Conservation (phyloP, 306 rosid genomes). For the Quercus agrifolia region DNA sequence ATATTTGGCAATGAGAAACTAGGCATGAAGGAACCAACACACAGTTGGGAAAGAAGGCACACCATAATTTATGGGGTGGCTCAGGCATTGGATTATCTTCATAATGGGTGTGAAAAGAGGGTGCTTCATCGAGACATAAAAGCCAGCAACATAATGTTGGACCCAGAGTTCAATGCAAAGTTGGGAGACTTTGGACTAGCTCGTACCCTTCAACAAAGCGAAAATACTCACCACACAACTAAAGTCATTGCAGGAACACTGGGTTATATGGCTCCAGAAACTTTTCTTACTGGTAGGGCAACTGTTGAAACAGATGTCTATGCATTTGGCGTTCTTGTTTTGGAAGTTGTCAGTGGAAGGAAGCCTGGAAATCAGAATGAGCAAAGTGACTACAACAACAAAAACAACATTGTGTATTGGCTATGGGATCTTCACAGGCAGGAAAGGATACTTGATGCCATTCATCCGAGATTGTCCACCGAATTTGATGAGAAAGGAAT, state of each 20-base stretch:
- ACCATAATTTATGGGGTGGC: too few relatives aligned
- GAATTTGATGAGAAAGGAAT: constrained; percentile 16
- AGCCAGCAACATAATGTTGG: neutral
- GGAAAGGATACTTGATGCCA: constrained; percentile 29
- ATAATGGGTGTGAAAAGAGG: too few relatives aligned
- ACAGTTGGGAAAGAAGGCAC: too few relatives aligned
- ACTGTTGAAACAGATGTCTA: constrained; percentile 73
- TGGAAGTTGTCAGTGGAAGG: constrained; percentile 60
- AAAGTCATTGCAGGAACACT: constrained; percentile 75
- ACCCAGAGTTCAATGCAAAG: constrained; percentile 45
- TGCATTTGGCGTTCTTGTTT: constrained; percentile 63
- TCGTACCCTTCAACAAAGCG: constrained; percentile 42
- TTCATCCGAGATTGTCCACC: constrained; percentile 38
- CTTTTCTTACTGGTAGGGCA: constrained; percentile 54
- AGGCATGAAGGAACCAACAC: too few relatives aligned
- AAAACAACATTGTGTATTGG: constrained; percentile 54
- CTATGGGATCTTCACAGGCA: constrained; percentile 57
- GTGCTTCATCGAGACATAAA: too few relatives aligned
- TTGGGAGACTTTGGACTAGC: constrained; percentile 84
- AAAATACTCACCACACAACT: constrained; percentile 65
- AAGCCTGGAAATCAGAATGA: constrained; percentile 43
- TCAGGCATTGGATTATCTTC: too few relatives aligned
- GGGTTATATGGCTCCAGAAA: constrained; percentile 83
- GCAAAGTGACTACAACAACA: constrained; percentile 39
- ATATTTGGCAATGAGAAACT: too few relatives aligned